Evolutionary conservation across 176 grass and related monocot species (phyloP), one percentile per base, ranked within the genome.

Genomic region (Oryza meridionalis): DNA sequence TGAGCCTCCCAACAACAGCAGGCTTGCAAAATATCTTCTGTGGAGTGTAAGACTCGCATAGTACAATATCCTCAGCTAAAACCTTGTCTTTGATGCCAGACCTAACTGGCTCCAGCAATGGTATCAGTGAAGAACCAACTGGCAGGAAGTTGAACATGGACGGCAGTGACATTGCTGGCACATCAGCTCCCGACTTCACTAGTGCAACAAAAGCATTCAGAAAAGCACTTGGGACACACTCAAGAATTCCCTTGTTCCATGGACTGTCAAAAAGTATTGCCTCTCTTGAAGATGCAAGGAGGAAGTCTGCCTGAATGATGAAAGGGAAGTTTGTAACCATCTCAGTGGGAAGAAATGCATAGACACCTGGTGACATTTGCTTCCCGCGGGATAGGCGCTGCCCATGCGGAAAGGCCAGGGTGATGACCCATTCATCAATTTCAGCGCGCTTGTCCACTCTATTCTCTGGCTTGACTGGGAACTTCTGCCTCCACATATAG

Each of bases 401-500:
- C 38, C 45, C 45, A 0, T 79, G 63, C 19, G 94, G 89, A 63
- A 97, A 92, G 6, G 91, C 91, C 14, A 97, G 72, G 16, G 87
- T 94, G 73, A 97, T 94, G 10, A 87, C 89, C 91, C 91, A 97
- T 55, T 94, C 84, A 3, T 92, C 87, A 0, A 97, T 81, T 84
- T 94, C 94, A 53, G 44, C 14, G 27, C 94, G 86, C 24, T 92
- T 94, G 16, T 88, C 88, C 45, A 90, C 91, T 81, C 67, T 82
- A 3, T 84, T 88, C 81, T 92, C 94, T 26, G 64, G 50, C 33
- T 86, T 90, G 2, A 97, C 85, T 6, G 82, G 87, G 67, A 97
- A 97, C 67, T 86, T 97, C 69, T 97, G 94, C 88, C 87, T 94
- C 94, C 91, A 94, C 87, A 94, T 92, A 70, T 92, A 90, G 40